Conservation (phyloP, 495 filamentous ascomycete species). For the Bacidia rubella region DNA sequence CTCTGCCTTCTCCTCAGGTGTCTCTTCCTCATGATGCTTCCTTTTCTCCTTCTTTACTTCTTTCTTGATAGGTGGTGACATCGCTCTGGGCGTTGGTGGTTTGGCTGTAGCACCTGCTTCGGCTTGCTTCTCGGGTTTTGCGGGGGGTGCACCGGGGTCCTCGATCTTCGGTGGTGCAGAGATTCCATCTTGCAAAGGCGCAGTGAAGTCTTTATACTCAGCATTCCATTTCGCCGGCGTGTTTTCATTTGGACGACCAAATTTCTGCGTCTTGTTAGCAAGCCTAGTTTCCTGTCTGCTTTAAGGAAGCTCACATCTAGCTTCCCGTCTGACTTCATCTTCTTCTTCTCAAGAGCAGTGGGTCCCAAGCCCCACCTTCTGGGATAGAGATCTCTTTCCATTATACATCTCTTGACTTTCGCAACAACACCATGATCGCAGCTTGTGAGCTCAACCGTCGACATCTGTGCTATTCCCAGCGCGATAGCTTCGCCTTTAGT, state of each 20-base stretch:
- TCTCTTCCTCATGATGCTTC: slow-evolving; percentile 72
- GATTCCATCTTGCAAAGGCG: slow-evolving; percentile 30
- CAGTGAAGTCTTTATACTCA: slow-evolving; percentile 78
- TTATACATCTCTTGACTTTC: slow-evolving; percentile 95
- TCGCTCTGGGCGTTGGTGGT: slow-evolving; percentile 13
- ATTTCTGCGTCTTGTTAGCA: slow-evolving; percentile 48
- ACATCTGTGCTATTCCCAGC: slow-evolving; percentile 90
- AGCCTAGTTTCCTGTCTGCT: neutral
- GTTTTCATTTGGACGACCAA: slow-evolving; percentile 74
- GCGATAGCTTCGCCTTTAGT: slow-evolving; percentile 98
- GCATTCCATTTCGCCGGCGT: slow-evolving; percentile 85
- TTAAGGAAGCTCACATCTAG: slow-evolving; percentile 60
- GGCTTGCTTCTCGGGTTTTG: neutral
- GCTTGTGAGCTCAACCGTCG: slow-evolving; percentile 75
- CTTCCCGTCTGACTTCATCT: slow-evolving; percentile 94
- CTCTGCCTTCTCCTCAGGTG: slow-evolving; percentile 59
- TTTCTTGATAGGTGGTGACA: slow-evolving; percentile 24
- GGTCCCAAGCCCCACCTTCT: slow-evolving; percentile 90
- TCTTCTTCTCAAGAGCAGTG: slow-evolving; percentile 89
- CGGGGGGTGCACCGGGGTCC: neutral
- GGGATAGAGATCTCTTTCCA: slow-evolving; percentile 96
- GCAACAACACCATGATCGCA: slow-evolving; percentile 95
- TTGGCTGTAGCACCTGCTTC: neutral
- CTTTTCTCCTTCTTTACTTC: slow-evolving; percentile 30
- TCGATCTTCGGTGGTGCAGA: slow-evolving; percentile 14